Evolutionary conservation across 768 basidiomycete species (phyloP).

Genomic region (Russula abietina): DNA sequence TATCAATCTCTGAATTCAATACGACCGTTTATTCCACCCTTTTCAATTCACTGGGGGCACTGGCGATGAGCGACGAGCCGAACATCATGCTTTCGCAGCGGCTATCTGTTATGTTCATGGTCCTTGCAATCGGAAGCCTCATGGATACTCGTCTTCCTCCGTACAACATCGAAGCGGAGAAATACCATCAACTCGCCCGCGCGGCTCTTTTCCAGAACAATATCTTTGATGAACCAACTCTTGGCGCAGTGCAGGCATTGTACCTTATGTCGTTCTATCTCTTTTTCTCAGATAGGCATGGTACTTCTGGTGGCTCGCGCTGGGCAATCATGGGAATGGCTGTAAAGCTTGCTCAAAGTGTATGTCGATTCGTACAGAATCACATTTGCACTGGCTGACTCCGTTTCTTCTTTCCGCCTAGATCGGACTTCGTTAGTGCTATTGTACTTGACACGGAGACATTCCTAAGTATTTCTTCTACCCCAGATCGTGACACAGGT

Average conservation of each 20-base stretch:
- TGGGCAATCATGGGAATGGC: conserved; percentile 69
- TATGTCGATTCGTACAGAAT: conserved; percentile 29
- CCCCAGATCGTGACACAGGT: conserved; percentile 59
- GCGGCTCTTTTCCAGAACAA: conserved; percentile 56
- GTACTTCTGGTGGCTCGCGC: conserved; percentile 36
- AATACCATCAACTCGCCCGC: conserved; percentile 54
- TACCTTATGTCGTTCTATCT: conserved; percentile 47
- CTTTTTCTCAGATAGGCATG: conserved; percentile 42
- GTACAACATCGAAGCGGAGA: conserved; percentile 48
- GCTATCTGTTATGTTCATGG: conserved; percentile 54
- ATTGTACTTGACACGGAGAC: background rate
- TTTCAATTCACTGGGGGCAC: conserved; percentile 43
- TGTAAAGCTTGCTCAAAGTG: conserved; percentile 66
- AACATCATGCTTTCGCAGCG: conserved; percentile 43
- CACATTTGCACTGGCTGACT: conserved; percentile 21
- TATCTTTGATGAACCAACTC: conserved; percentile 56
- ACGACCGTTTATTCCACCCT: conserved; percentile 45
- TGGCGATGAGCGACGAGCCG: conserved; percentile 38
- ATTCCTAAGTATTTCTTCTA: conserved; percentile 12
- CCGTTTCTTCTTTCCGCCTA: conserved; percentile 26
- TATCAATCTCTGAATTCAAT: conserved; percentile 51
- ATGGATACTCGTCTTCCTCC: conserved; percentile 52
- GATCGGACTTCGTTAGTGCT: conserved; percentile 63
- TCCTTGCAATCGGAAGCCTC: conserved; percentile 57
- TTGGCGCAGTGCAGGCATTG: conserved; percentile 63